Base-by-base conservation (phyloP, 106 monocot species). In the Acorus calamus region DNA sequence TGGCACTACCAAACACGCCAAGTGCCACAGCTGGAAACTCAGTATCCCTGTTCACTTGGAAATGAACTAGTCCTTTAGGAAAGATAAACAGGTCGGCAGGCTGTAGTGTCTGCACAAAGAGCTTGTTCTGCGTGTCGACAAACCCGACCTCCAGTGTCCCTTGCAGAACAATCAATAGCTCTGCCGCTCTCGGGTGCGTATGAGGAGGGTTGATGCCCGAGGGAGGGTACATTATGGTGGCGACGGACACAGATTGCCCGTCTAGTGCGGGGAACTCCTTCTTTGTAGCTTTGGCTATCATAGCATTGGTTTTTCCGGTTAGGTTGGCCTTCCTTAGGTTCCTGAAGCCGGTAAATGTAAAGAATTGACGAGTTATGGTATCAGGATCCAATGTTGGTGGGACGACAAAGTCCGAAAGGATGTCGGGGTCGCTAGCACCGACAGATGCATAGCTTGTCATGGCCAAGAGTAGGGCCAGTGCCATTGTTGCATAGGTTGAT, bases 71-170 rank as follows among this genome's bases (percentile, higher is more conserved):
- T 7, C 60, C 60, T 46, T 61, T 61, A 46, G 60, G 60, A 11
- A 61, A 61, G 4, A 61, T 11, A n/a, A 61, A 61, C 60, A 46
- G 0, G 13, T 61, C 60, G 4, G 4, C 9, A 4, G 60, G 3
- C 46, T 46, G 60, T 3, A 61, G 60, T 2, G 60, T 61, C 46
- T 61, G 60, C 44, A 46, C 46, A 46, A 61, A 61, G 60, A 61
- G 58, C 58, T 58, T 58, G 58, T 58, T 58, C 4, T 42, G 14
- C 7, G 13, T 42, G 58, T 58, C 14, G 46, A 61, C 60, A 46
- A 61, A 61, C 44, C 60, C 60, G 12, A 61, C 60, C 60, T 61
- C 46, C 4, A 61, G 44, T 3, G 60, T 46, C 60, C 60, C 60
- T 4, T 43, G 60, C 8, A 61, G 5, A 44, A 61, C 60, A 28